Evolutionary conservation across 208 protist species (phyloP).

Genomic region (Acanthamoeba polyphaga): DNA sequence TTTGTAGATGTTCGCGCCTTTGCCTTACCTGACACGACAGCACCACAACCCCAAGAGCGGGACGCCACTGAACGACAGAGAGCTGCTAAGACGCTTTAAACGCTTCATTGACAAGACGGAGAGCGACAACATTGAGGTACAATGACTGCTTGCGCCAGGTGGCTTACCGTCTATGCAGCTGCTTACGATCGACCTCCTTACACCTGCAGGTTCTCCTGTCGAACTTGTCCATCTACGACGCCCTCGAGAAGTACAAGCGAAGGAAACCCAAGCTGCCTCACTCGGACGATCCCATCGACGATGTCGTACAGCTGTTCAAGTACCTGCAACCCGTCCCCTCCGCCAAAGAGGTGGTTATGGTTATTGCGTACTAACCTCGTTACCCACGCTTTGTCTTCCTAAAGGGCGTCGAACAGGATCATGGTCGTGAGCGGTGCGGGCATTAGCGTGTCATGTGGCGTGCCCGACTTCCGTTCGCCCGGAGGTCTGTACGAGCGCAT

Average conservation of each 20-base stretch:
- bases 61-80: not conserved
- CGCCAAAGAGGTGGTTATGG: too few species aligned
- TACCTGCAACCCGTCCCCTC: not conserved
- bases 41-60: slow-evolving; percentile 11
- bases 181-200: too few species aligned
- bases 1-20: not conserved
- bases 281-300: not conserved
- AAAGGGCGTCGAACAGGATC: slow-evolving; percentile 11
- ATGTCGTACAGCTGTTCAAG: slow-evolving; percentile 20
- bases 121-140: not conserved
- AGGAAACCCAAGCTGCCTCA: slow-evolving; percentile 24
- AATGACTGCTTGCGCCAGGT: too few species aligned
- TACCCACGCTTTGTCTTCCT: not conserved
- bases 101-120: slow-evolving; percentile 42
- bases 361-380: too few species aligned
- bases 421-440: slow-evolving; percentile 47
- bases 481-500: slow-evolving; percentile 87
- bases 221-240: slow-evolving; percentile 27
- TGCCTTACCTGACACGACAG: not conserved
- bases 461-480: slow-evolving; percentile 88
- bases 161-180: not conserved
- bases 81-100: slow-evolving; percentile 13
- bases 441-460: slow-evolving; percentile 84
- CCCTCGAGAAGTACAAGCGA: slow-evolving; percentile 35
- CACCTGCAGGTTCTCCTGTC: not conserved